Evolutionary conservation across 495 filamentous ascomycete genomes (phyloP).

Genomic region (Usnea hakonensis): DNA sequence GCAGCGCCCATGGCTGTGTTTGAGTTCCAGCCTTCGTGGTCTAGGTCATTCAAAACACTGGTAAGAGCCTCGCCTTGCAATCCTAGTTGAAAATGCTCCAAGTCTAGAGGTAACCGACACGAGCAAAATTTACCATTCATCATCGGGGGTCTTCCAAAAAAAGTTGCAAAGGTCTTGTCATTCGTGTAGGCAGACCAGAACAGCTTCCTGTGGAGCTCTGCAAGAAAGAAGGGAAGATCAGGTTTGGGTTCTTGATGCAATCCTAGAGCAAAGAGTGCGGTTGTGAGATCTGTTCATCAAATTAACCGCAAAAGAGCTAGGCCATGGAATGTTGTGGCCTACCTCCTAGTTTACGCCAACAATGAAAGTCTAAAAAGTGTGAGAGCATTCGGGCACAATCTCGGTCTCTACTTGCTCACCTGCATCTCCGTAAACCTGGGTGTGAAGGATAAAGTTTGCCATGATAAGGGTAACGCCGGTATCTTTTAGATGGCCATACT

Average conservation of each 20-base stretch:
- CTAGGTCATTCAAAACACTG: neutral
- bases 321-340: neutral
- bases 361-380: neutral
- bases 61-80: neutral
- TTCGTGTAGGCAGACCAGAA: constrained; percentile 45
- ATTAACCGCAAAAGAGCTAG: neutral
- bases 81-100: constrained; percentile 42
- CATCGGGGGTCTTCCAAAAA: constrained; percentile 50
- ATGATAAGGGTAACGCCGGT: neutral
- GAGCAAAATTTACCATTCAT: constrained; percentile 49
- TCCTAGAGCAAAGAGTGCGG: constrained; percentile 45
- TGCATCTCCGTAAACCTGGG: neutral
- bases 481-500: neutral
- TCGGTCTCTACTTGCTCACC: neutral
- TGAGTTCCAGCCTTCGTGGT: neutral
- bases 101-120: constrained; percentile 48
- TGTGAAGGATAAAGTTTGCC: neutral
- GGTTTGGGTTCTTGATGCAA: constrained; percentile 47
- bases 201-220: constrained; percentile 41
- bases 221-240: constrained; percentile 41
- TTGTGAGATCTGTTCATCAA: constrained; percentile 15
- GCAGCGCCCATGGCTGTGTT: neutral
- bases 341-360: neutral
- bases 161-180: constrained; percentile 47
- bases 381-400: neutral